A percentile compares a stretch with the other conserved stretches of the same genome.
Evolutionary conservation across 495 filamentous ascomycete genomes (phyloP).

Genomic region (Poronia punctata): DNA sequence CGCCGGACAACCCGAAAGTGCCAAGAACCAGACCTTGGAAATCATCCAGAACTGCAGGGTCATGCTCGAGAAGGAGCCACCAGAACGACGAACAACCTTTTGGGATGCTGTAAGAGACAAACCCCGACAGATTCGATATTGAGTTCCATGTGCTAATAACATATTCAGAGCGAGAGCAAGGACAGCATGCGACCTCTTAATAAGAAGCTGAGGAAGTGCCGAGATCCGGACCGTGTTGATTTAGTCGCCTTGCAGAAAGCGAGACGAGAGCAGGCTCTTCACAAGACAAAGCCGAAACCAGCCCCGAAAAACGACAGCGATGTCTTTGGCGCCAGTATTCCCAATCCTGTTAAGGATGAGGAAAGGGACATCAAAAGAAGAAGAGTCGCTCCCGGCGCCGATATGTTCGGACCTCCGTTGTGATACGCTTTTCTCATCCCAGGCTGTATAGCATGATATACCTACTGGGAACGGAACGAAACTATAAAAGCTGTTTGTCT

Average conservation of each 20-base stretch:
- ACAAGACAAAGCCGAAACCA: slow-evolving; percentile 36
- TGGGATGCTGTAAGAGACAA: slow-evolving; percentile 34
- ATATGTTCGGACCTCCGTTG: slow-evolving; percentile 48
- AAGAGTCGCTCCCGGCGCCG: slow-evolving; percentile 51
- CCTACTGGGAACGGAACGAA: too few species aligned
- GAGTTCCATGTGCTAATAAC: neutral
- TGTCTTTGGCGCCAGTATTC: slow-evolving; percentile 30
- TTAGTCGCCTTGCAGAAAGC: slow-evolving; percentile 50
- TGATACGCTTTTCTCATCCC: slow-evolving; percentile 7
- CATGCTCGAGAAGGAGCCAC: slow-evolving; percentile 43
- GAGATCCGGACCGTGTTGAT: slow-evolving; percentile 63
- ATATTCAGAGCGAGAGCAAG: slow-evolving; percentile 27
- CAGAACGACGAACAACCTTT: slow-evolving; percentile 33
- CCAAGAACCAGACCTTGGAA: slow-evolving; percentile 39
- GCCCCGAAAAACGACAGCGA: slow-evolving; percentile 34
- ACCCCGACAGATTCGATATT: neutral
- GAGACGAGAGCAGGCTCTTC: slow-evolving; percentile 33
- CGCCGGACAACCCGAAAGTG: slow-evolving; percentile 21
- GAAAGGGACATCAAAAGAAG: slow-evolving; percentile 48
- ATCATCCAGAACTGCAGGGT: slow-evolving; percentile 44
- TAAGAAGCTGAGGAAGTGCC: slow-evolving; percentile 73
- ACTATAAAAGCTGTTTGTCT: too few species aligned
- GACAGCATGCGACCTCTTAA: slow-evolving; percentile 46
- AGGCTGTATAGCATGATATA: too few species aligned
- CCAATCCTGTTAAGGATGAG: slow-evolving; percentile 8